Evolutionary conservation across 2,329 filamentous ascomycete species (phyloP), one percentile per base, ranked within the genome.

Genomic region (Clarireedia paspali): DNA sequence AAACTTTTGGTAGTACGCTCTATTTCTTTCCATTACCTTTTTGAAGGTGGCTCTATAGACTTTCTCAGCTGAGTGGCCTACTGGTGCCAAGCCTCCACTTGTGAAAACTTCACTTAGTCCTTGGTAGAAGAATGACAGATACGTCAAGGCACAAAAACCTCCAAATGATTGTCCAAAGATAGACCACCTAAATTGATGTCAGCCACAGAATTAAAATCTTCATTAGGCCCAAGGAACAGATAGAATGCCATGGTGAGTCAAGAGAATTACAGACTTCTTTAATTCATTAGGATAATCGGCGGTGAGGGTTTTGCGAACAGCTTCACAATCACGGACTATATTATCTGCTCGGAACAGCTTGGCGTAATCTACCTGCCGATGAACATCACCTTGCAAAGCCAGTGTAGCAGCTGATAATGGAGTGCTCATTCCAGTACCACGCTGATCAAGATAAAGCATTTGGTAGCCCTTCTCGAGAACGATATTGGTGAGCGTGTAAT

Each of bases 111-210:
- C 92, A 30, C 84, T 82, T 24, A 97, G 72, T 1, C 88, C 87
- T 56, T 90, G 80, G 0, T 89, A 89, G 63, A 82, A 85, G 68
- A 88, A 84, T 2, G 88, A 94, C 15, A 97, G 79, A 70, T 96
- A 97, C 6, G 87, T 92, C 36, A 90, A 76, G 48, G 78, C 80
- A 67, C 91, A 89, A 71, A 96, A 96, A 1, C 92, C 92, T 40
- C 92, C 92, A 70, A 95, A 97, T 15, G 87, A 91, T 73, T 96
- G 92, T 7, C 92, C 92, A 60, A 95, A 86, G 30, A 94, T 80
- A 57, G 84, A 87, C 92, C 92, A 96, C 67, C 84, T 83, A 47
- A 51, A 44, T 38, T 27, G n/a, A 39, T 12, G 17, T 53, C 47
- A 53, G 51, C 14, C 17, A 26, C 12, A 5, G 20, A 30, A 3